phyloP scores from a whole-genome alignment of 1,139 yeast genomes.

The Candida glucosophila region DNA sequence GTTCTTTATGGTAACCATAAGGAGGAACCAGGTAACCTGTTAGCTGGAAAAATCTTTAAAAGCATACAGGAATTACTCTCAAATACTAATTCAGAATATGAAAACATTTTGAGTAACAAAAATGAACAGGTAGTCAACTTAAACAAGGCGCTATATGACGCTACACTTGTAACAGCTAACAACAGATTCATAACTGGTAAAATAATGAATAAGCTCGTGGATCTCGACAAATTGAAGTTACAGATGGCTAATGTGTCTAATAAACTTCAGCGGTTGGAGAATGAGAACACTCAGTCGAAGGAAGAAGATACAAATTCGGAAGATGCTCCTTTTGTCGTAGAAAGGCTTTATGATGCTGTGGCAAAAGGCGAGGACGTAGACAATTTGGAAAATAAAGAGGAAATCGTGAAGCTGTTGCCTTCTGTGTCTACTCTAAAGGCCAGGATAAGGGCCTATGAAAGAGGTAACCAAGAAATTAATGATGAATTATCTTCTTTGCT shows the following conservation, averaged over 20 bases:
- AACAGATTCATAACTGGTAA: slow-evolving; percentile 31
- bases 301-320: slow-evolving; percentile 52
- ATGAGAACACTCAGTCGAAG: too few relatives aligned
- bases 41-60: slow-evolving; percentile 27
- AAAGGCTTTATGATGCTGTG: slow-evolving; percentile 45
- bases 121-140: slow-evolving; percentile 27
- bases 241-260: slow-evolving; percentile 37
- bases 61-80: slow-evolving; percentile 34
- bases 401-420: slow-evolving; percentile 36
- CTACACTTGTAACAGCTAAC: slow-evolving; percentile 38
- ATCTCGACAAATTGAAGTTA: slow-evolving; percentile 34
- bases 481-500: slow-evolving; percentile 46
- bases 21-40: background rate
- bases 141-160: slow-evolving; percentile 31
- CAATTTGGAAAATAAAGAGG: slow-evolving; percentile 17
- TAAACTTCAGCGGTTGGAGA: slow-evolving; percentile 20
- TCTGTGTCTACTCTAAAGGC: slow-evolving; percentile 61
- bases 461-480: slow-evolving; percentile 25
- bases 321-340: slow-evolving; percentile 74
- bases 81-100: slow-evolving; percentile 34
- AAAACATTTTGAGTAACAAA: slow-evolving; percentile 27
- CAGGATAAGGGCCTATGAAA: slow-evolving; percentile 67
- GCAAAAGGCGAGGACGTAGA: slow-evolving; percentile 22
- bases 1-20: too few relatives aligned
- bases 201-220: slow-evolving; percentile 28